Percentiles rank a stretch among this genome's conserved stretches.
Conservation (phyloP, 2,329 filamentous ascomycete genomes). For the Trichoderma citrinoviride region DNA sequence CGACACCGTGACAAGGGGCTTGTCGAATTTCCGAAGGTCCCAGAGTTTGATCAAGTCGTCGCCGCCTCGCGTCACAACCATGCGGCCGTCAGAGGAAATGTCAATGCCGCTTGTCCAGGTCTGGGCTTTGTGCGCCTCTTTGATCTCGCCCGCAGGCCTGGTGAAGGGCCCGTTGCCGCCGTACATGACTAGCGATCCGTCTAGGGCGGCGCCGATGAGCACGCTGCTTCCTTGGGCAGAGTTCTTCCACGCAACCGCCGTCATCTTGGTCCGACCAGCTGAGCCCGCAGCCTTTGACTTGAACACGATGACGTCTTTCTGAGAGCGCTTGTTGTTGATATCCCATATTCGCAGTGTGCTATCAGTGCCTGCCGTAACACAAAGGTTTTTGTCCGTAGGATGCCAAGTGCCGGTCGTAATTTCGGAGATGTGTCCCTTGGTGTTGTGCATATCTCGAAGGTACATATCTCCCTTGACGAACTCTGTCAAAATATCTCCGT, state of each 20-base stretch:
- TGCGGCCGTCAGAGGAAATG: constrained; percentile 83
- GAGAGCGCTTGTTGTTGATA: constrained; percentile 81
- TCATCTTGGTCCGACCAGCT: constrained; percentile 91
- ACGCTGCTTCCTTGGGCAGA: constrained; percentile 73
- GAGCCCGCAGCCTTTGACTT: constrained; percentile 87
- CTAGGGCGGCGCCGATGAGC: constrained; percentile 77
- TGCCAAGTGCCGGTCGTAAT: constrained; percentile 89
- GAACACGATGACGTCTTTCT: constrained; percentile 93
- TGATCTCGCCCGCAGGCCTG: constrained; percentile 77
- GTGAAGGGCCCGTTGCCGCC: constrained; percentile 82
- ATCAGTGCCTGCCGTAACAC: constrained; percentile 89
- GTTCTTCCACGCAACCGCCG: constrained; percentile 81
- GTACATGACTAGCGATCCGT: constrained; percentile 91
- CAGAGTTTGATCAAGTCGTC: constrained; percentile 93
- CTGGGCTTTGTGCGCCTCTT: constrained; percentile 74
- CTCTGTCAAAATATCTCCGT: constrained; percentile 81
- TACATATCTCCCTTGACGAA: constrained; percentile 99
- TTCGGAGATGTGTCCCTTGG: constrained; percentile 93
- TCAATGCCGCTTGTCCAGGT: constrained; percentile 93
- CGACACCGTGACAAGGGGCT: constrained; percentile 74
- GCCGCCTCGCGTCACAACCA: constrained; percentile 86
- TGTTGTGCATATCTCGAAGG: constrained; percentile 93
- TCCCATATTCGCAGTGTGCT: constrained; percentile 98
- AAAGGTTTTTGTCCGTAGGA: constrained; percentile 78
- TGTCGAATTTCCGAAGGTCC: constrained; percentile 95